Percentiles rank a stretch among this genome's conserved stretches.
These are phyloP conservation scores for Huntiella moniliformis DNA, from an alignment of 2,329 filamentous ascomycete species.

Conservation along the genomic window DNA sequence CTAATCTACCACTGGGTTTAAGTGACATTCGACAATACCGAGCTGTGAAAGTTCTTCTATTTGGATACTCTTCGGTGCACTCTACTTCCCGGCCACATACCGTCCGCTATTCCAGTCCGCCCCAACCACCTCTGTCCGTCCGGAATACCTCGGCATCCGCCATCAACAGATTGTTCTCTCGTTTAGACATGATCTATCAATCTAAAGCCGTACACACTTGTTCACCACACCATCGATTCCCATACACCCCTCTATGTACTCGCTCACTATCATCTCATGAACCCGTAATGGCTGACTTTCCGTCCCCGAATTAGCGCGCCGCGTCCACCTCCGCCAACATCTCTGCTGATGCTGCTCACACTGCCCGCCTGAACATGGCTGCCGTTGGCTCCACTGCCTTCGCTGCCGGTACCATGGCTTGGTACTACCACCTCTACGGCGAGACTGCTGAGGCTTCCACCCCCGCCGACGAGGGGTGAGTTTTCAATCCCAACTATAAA, in stretches of 20 bases:
- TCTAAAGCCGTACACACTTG: no score
- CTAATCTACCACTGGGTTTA: background rate
- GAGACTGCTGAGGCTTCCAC: slow-evolving; percentile 75
- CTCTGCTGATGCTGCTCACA: slow-evolving; percentile 38
- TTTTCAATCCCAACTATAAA: slow-evolving; percentile 16
- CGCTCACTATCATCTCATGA: background rate
- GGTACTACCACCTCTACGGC: slow-evolving; percentile 96
- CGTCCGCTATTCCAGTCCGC: no score
- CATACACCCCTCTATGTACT: background rate
- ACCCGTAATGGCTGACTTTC: slow-evolving; percentile 6
- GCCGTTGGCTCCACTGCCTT: slow-evolving; percentile 71
- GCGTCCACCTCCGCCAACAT: slow-evolving; percentile 58
- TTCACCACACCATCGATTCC: background rate
- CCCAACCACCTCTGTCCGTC: no score
- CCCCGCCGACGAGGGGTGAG: slow-evolving; percentile 95
- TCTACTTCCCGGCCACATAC: no score
- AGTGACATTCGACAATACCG: background rate
- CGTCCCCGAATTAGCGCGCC: slow-evolving; percentile 30
- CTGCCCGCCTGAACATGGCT: slow-evolving; percentile 69
- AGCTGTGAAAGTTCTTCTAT: background rate
- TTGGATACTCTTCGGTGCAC: background rate
- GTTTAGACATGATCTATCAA: no score
- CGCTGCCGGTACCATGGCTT: slow-evolving; percentile 76
- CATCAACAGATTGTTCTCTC: no score
- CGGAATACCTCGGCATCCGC: no score